Conservation (phyloP, 139 green algal species). For the Tetradesmus lagerheimii region DNA sequence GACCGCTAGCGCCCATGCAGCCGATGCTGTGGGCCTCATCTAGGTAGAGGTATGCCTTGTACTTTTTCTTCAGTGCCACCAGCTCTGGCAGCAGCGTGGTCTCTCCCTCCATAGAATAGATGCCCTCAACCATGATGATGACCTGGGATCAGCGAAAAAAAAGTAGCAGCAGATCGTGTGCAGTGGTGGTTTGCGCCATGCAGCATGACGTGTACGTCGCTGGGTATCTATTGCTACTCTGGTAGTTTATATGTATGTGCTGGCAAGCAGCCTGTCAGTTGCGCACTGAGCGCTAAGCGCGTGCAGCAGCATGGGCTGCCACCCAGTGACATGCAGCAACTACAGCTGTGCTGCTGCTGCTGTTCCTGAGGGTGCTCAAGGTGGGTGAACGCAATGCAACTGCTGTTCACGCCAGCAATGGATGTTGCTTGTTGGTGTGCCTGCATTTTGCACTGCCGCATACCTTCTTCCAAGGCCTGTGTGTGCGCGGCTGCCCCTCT, state of each 20-base stretch:
- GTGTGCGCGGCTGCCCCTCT: conserved; percentile 93
- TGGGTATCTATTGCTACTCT: too few relatives aligned
- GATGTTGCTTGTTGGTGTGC: too few relatives aligned
- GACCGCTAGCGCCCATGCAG: conserved; percentile 86
- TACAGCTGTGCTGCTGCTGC: not conserved
- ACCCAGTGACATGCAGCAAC: too few relatives aligned
- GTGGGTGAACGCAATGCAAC: too few relatives aligned
- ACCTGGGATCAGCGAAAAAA: conserved; percentile 75
- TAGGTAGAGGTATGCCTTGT: conserved; percentile 98
- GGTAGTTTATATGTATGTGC: too few relatives aligned
- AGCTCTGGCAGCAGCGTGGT: conserved; percentile 86
- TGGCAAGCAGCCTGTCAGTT: not conserved
- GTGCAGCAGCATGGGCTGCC: too few relatives aligned
- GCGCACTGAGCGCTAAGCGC: too few relatives aligned
- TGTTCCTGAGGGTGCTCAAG: too few relatives aligned
- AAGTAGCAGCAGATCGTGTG: not conserved
- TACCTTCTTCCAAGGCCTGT: conserved; percentile 95
- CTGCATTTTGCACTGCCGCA: not conserved
- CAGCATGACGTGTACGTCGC: too few relatives aligned
- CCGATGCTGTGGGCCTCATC: conserved; percentile 99
- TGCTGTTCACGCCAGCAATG: too few relatives aligned
- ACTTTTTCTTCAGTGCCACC: conserved; percentile 94
- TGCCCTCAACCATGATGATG: conserved; percentile 97
- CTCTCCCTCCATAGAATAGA: conserved; percentile 99
- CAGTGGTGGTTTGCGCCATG: too few relatives aligned